Evolutionary conservation across 345 rosid species (phyloP), one percentile per base, ranked within the genome.

Genomic region (Carallia brachiata): DNA sequence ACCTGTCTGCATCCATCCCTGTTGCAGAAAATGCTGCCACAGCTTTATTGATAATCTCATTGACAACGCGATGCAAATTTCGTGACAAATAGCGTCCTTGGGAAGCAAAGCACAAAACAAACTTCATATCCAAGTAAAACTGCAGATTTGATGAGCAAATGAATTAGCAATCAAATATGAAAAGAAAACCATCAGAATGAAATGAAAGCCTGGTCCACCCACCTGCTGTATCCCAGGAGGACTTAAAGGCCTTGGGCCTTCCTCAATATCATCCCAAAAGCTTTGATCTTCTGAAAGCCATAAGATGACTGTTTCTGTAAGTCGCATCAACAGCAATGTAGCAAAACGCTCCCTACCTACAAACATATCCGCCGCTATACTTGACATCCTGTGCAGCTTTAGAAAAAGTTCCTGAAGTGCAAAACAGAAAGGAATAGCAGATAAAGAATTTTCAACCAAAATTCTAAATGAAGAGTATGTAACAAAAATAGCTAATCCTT

Each of bases 231-330:
- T 79, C 75, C 98, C 99, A 76, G 88, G 87, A 80, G 96, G 87
- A 71, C 96, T 98, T 74, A 96, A 77, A 52, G 96, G 88, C 84
- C 86, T 86, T 56, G 96, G 98, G 61, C 99, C 99, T 65, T 90
- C 96, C 79, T 90, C 98, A 58, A 96, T 92, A 69, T 96, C 99
- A 79, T 89, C 98, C 99, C 99, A 96, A 71, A 96, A 96, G 74
- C 87, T 92, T 79, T 96, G 97, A 75, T 96, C 99, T 68, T 86
- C 90, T 1, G 95, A 92, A 57, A 96, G 96, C 97, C 96, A 96
- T 73, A 96, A 70, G 77, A 96, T 85, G 73, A 92, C 91, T 61
- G 99, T 92, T 81, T 96, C 99, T 53, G 98, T 96, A 56, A 96
- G 85, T 80, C 98, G 85, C 98, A 92, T 92, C 84, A 96, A 77